phyloP scores from a whole-genome alignment of 164 flowering plant species.

The Annona cherimola region DNA sequence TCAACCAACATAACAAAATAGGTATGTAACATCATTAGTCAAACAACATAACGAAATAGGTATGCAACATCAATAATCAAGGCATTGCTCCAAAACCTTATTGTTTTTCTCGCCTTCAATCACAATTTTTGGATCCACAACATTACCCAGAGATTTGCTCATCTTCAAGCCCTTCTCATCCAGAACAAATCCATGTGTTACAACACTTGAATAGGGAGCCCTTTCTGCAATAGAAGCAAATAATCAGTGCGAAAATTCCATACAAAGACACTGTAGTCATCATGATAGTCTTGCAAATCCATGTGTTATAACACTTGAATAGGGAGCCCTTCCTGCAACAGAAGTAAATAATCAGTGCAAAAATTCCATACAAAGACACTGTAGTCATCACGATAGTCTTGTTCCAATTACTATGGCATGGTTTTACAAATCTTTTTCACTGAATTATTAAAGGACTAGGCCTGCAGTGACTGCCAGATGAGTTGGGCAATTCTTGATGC shows the following conservation, averaged over 20 bases:
- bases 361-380: not conserved
- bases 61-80: not conserved
- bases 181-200: conserved; percentile 96
- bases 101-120: conserved; percentile 84
- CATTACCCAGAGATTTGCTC: conserved; percentile 99
- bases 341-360: not conserved
- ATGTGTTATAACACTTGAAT: conserved; percentile 78
- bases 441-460: too few species aligned
- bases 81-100: conserved; percentile 40
- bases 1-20: not conserved
- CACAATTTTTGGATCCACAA: conserved; percentile 78
- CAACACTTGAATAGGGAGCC: conserved; percentile 81
- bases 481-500: too few species aligned
- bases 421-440: too few species aligned
- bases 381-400: not conserved
- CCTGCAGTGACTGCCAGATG: too few species aligned
- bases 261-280: not conserved
- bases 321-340: conserved; percentile 85
- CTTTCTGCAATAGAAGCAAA: conserved; percentile 45
- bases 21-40: not conserved
- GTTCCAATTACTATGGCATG: not conserved
- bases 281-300: conserved; percentile 49
- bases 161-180: conserved; percentile 95
- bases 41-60: not conserved
- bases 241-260: not conserved